These are phyloP conservation scores for Pseudoperonospora humuli DNA, from an alignment of 352 stramenopile species.

Conservation along the genomic window DNA sequence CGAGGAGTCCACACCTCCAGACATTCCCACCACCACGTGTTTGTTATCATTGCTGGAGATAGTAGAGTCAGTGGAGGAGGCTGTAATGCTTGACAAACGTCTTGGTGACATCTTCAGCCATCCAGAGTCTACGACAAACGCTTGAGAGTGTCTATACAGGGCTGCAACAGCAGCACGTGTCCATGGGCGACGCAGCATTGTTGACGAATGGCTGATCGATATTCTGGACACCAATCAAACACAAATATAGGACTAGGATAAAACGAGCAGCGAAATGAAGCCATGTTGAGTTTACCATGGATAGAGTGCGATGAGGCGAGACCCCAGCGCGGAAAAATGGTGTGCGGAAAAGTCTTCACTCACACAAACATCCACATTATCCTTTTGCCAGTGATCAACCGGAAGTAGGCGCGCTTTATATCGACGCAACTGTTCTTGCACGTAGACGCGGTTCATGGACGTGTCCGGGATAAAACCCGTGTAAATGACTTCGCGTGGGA, in stretches of 20 bases:
- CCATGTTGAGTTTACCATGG: conserved; percentile 38
- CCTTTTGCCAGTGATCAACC: conserved; percentile 74
- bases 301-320: conserved; percentile 53
- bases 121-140: not conserved
- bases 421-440: conserved; percentile 58
- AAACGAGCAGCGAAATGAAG: conserved; percentile 13
- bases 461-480: conserved; percentile 74
- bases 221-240: conserved; percentile 10
- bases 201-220: conserved; percentile 11
- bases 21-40: conserved; percentile 95
- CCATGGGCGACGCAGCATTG: conserved; percentile 18
- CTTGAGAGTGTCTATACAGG: conserved; percentile 5
- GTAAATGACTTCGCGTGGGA: conserved; percentile 78
- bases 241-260: conserved; percentile 1
- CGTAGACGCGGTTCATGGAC: conserved; percentile 64
- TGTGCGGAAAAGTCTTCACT: conserved; percentile 56
- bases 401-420: conserved; percentile 58
- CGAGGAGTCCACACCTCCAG: conserved; percentile 97
- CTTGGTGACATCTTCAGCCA: not conserved
- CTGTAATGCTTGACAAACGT: conserved; percentile 14
- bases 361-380: conserved; percentile 42
- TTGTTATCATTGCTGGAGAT: conserved; percentile 24
- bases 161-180: not conserved
- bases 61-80: conserved; percentile 10
- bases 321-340: conserved; percentile 53